phyloP scores from a whole-genome alignment of 768 basidiomycete genomes.

The Cystofilobasidium ferigula region DNA sequence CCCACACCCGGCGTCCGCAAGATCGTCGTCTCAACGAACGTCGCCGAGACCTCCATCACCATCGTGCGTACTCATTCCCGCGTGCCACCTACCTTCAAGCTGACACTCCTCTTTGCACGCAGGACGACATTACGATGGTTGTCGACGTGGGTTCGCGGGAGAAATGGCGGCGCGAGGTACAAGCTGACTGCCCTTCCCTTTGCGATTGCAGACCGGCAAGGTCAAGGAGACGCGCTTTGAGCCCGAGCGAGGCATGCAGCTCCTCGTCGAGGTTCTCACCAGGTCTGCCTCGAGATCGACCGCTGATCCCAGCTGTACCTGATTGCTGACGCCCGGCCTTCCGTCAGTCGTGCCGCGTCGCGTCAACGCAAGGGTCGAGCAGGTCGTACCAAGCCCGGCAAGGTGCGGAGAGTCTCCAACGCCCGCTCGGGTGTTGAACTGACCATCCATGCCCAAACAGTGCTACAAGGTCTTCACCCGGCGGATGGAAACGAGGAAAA shows the following conservation, averaged over 20 bases:
- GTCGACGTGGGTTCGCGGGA: not conserved
- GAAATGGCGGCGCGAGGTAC: too few species aligned
- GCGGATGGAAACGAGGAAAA: slow-evolving; percentile 52
- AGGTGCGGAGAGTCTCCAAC: slow-evolving; percentile 27
- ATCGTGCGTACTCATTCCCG: not conserved
- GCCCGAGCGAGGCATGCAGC: slow-evolving; percentile 58
- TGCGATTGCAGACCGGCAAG: slow-evolving; percentile 56
- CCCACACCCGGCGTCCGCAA: slow-evolving; percentile 54
- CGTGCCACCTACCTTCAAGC: not conserved
- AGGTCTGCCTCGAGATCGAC: slow-evolving; percentile 30
- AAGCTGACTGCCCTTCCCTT: too few species aligned
- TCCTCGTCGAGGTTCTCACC: slow-evolving; percentile 63
- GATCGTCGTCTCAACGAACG: slow-evolving; percentile 79
- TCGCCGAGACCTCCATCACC: slow-evolving; percentile 58
- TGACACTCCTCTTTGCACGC: not conserved
- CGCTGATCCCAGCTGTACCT: too few species aligned
- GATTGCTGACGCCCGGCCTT: too few species aligned
- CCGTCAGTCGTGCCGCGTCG: slow-evolving; percentile 58
- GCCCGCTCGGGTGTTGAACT: not conserved
- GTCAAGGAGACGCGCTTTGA: slow-evolving; percentile 73
- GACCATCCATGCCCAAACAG: slow-evolving; percentile 40
- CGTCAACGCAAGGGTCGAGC: slow-evolving; percentile 79
- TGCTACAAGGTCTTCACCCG: slow-evolving; percentile 84
- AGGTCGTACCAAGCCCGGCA: slow-evolving; percentile 55
- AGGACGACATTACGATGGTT: slow-evolving; percentile 6